Evolutionary conservation across 805 yeast species (phyloP), one percentile per base, ranked within the genome.

Genomic region (Ogataea methylovora): DNA sequence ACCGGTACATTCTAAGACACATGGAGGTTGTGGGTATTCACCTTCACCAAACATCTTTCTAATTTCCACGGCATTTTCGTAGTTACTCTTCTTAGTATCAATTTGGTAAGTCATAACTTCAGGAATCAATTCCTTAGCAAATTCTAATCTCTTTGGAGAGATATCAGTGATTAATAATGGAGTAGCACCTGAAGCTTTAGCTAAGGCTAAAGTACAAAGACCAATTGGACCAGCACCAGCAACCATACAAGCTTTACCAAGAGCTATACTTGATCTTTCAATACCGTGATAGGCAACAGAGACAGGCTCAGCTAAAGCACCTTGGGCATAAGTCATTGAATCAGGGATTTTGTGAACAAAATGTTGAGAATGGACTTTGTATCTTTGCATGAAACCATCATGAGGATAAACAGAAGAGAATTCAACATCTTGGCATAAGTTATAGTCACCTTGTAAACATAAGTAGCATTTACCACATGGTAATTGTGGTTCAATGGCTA

Each of bases 181-280:
- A 22, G 67, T 58, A 5, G 75, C 74, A 17, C 79, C 79, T 2
- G 69, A 60, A 11, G 76, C 76, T 23, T 63, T 58, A 9, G 76
- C 75, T 30, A 71, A 49, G 4, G 65, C 41, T 32, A 74, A 61
- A 18, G 72, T 52, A 27, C 69, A 62, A 22, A 73, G 52, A 12
- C 79, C 79, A 43, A 73, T 73, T n/a, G 79, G 79, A 16, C 79
- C 79, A 13, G 77, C 76, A 34, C 80, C 80, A 27, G 68, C 61
- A 34, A 73, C 57, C 30, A 68, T 48, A 10, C 60, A 61, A 17
- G 73, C 70, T 41, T 65, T 66, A 33, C 77, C 78, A n/a, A 70
- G 46, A 35, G 54, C 56, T 17, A 72, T 43, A 17, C 63, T 62
- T 2, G 74, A 63, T 43, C 66, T 57, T 46, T 65, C 66, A 31